phyloP scores from a whole-genome alignment of 2,329 filamentous ascomycete genomes.

The Sporothrix globosa region DNA sequence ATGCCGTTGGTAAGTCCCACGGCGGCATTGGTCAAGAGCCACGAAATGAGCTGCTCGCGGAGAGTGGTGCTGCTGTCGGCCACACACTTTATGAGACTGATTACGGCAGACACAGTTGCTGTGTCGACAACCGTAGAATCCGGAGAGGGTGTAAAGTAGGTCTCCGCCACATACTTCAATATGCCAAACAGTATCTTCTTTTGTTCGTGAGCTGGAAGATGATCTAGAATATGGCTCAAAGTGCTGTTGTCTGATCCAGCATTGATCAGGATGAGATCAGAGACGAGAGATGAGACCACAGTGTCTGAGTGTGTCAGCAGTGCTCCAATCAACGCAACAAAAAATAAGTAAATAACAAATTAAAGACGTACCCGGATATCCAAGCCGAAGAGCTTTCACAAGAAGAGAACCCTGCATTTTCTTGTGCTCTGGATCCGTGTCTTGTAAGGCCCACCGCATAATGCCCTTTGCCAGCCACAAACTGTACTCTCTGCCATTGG shows the following conservation, averaged over 20 bases:
- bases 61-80: constrained; percentile 53
- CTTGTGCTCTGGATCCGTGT: constrained; percentile 44
- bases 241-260: constrained; percentile 33
- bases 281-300: constrained; percentile 46
- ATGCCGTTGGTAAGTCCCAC: constrained; percentile 64
- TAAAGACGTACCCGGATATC: constrained; percentile 65
- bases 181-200: constrained; percentile 48
- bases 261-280: constrained; percentile 41
- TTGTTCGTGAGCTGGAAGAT: constrained; percentile 50
- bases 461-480: constrained; percentile 73
- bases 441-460: constrained; percentile 47
- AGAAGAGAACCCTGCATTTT: constrained; percentile 54
- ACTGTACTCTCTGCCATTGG: constrained; percentile 66
- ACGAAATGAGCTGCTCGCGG: constrained; percentile 61
- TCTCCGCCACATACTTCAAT: constrained; percentile 52
- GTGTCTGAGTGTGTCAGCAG: constrained; percentile 45
- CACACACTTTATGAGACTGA: constrained; percentile 58
- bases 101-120: constrained; percentile 57
- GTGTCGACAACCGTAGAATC: constrained; percentile 36
- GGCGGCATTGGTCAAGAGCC: constrained; percentile 67
- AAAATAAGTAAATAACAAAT: not conserved
- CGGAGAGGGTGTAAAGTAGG: constrained; percentile 43
- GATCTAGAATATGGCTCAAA: constrained; percentile 44
- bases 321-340: not conserved
- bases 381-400: constrained; percentile 67